Conservation (phyloP, 306 rosid species). For the Hippophae gyantsensis region DNA sequence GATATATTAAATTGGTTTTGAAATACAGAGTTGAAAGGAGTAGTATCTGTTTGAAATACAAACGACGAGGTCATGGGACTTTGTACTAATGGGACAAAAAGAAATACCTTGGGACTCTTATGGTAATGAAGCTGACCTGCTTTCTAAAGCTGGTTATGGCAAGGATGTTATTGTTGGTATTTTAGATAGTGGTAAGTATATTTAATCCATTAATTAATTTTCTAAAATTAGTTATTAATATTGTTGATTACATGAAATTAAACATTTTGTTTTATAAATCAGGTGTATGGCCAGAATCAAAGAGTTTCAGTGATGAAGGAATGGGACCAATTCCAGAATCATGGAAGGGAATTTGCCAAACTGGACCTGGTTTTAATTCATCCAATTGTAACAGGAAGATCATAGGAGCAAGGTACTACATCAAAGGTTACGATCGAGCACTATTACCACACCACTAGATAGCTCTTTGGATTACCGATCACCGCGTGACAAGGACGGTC, state of each 20-base stretch:
- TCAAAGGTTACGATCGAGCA: constrained; percentile 38
- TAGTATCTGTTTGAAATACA: constrained; percentile 18
- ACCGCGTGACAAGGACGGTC: constrained; percentile 71
- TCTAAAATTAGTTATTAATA: background rate
- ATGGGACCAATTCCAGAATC: constrained; percentile 51
- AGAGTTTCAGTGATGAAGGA: constrained; percentile 63
- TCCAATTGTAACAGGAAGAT: constrained; percentile 62
- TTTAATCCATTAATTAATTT: constrained; percentile 7
- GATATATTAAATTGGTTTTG: no score
- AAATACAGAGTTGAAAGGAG: constrained; percentile 41
- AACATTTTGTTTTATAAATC: background rate
- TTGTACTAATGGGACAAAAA: constrained; percentile 16
- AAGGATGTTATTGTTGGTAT: constrained; percentile 48
- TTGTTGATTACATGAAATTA: no score
- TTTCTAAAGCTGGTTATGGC: constrained; percentile 36
- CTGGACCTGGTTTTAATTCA: constrained; percentile 44
- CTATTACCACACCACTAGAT: constrained; percentile 30
- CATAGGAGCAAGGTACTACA: constrained; percentile 68
- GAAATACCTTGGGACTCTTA: background rate
- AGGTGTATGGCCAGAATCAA: constrained; percentile 71
- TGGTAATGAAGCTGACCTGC: constrained; percentile 6
- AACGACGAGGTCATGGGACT: constrained; percentile 31
- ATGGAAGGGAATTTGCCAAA: constrained; percentile 66
- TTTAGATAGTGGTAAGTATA: constrained; percentile 37
- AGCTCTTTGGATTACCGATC: constrained; percentile 46